Base-by-base conservation (phyloP, 164 flowering plant genomes). In the Piper longum region DNA sequence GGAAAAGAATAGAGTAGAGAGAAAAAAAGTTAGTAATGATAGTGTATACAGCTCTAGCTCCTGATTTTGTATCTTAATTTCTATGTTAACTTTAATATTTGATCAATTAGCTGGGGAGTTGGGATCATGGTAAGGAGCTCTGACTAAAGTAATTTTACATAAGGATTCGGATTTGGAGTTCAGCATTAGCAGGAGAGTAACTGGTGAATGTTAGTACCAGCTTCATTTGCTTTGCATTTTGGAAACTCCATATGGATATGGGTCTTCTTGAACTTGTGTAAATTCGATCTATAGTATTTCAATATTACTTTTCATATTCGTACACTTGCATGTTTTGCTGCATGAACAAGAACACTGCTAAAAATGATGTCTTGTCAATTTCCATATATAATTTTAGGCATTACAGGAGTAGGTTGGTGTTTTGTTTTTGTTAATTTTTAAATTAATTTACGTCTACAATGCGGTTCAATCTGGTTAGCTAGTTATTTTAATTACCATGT, bases 181-280 rank as follows among this genome's bases (percentile, higher is more conserved):
- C 80, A 59, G 66, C 73, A 72, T 71, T 77, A 75, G 87, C 83
- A 73, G 41, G 64, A 69, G 75, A 69, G 36, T 26, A 60, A 54
- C 41, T 11, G 60, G 58, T 16, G 7, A 65, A 41, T 5, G 19
- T 6, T 26, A 26, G 40, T 43, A 18, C 43, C 14, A 9, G 43
- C 62, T 51, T 74, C 75, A 55, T 56, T 74, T 76, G 80, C 83
- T 76, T 69, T 83, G 69, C 77, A 69, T 81, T 83, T 81, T 78
- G 78, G 82, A 72, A 70, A 26, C 76, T 78, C 77, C 62, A 43
- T 74, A 68, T 64, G 56, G 54, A 54, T 73, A 2, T 26, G 16
- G 73, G 73, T 72, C 75, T 73, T 76, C 76, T 66, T 75, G 64
- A 64, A 54, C 63, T 65, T 56, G 54, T 64, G 67, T 65, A 65